A percentile compares a stretch with the other conserved stretches of the same genome.
phyloP scores from a whole-genome alignment of 2,329 filamentous ascomycete genomes.

The Phyllosticta citrichinensis region DNA sequence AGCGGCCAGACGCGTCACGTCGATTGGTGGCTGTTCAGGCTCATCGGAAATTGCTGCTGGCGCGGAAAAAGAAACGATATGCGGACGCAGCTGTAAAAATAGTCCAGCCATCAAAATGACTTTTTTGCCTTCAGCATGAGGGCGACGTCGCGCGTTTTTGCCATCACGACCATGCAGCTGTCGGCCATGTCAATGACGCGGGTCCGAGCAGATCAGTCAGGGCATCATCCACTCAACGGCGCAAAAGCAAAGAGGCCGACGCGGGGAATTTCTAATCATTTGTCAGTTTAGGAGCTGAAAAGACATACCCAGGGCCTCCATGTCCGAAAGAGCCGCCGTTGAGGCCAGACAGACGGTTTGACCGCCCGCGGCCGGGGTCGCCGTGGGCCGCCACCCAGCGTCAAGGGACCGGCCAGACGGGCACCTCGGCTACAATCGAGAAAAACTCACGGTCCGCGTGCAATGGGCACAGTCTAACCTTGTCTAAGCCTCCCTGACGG shows the following conservation, averaged over 20 bases:
- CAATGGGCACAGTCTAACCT: not conserved
- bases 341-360: not conserved
- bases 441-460: not conserved
- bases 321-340: not conserved
- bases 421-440: not conserved
- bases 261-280: not conserved
- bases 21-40: not conserved
- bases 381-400: not conserved
- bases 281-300: not conserved
- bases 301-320: not conserved
- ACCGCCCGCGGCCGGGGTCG: not conserved
- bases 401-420: not conserved
- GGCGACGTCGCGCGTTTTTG: too few relatives aligned
- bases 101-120: too few relatives aligned
- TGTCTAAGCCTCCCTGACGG: not conserved
- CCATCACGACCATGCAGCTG: too few relatives aligned
- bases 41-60: not conserved
- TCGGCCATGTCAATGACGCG: too few relatives aligned
- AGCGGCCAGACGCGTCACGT: not conserved
- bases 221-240: not conserved
- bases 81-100: too few relatives aligned
- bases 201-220: too few relatives aligned
- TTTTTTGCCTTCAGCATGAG: too few relatives aligned
- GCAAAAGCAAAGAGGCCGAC: not conserved
- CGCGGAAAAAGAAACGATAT: too few relatives aligned